Conservation (phyloP, 331 rosid genomes). For the Quercus lobata region DNA sequence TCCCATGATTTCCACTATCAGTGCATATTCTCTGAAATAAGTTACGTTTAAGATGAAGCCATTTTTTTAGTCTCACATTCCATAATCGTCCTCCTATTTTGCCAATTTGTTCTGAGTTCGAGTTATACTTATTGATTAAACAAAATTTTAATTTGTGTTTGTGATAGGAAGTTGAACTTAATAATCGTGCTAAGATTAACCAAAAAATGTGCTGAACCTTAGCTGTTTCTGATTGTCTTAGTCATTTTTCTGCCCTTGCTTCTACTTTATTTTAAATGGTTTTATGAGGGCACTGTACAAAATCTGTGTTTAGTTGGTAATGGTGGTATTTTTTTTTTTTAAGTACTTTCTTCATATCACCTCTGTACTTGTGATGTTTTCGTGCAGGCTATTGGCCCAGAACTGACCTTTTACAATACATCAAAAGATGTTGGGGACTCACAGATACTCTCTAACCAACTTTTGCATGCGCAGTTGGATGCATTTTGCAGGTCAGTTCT, state of each 20-base stretch:
- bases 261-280: neutral
- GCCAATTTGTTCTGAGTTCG: neutral
- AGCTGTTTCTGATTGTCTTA: neutral
- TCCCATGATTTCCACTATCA: neutral
- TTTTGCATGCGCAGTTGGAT: conserved; percentile 88
- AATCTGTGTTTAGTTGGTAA: neutral
- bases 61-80: neutral
- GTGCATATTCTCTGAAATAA: neutral
- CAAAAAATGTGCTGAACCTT: neutral
- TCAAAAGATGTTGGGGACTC: conserved; percentile 69
- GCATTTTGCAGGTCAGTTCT: conserved; percentile 71
- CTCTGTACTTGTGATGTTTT: conserved; percentile 15
- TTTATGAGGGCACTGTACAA: neutral
- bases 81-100: neutral
- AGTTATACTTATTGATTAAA: neutral
- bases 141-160: neutral
- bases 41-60: neutral
- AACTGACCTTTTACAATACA: conserved; percentile 81
- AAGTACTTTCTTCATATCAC: too few relatives aligned
- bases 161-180: neutral
- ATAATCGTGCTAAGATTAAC: neutral
- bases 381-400: conserved; percentile 89
- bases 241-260: neutral
- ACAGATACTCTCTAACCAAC: conserved; percentile 64
- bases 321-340: neutral